These are phyloP conservation scores for Penicillium sp. DNA, from an alignment of 2,329 filamentous ascomycete species.

Conservation along the genomic window DNA sequence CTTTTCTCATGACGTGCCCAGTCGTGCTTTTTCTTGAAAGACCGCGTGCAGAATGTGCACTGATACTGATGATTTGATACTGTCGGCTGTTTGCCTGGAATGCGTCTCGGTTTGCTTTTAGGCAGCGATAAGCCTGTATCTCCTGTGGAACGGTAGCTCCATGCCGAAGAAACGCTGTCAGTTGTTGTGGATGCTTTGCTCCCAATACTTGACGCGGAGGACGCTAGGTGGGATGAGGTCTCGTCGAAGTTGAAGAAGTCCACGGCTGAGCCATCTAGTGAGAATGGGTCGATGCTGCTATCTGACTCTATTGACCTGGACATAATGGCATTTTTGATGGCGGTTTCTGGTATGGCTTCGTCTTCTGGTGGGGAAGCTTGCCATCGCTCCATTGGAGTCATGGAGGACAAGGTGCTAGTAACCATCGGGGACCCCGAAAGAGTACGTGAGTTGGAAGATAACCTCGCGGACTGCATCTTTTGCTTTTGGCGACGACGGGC, in stretches of 20 bases:
- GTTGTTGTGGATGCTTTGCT: conserved; percentile 31
- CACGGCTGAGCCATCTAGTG: conserved; percentile 14
- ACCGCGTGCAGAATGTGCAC: conserved; percentile 50
- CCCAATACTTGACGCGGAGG: conserved; percentile 32
- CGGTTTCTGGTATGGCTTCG: conserved; percentile 42
- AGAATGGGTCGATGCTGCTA: conserved; percentile 12
- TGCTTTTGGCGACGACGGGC: conserved; percentile 49
- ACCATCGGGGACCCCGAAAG: conserved; percentile 47
- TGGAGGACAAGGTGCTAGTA: conserved; percentile 29
- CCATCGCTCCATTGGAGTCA: conserved; percentile 50
- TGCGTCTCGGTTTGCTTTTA: conserved; percentile 8
- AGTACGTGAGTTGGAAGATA: conserved; percentile 26
- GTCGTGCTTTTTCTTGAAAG: conserved; percentile 50
- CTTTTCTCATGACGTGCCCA: conserved; percentile 52
- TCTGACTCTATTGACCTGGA: conserved; percentile 3
- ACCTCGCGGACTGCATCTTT: conserved; percentile 18
- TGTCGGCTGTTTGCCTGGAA: conserved; percentile 1
- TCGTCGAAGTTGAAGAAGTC: conserved; percentile 30
- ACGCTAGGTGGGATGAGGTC: conserved; percentile 28
- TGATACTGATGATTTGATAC: conserved; percentile 31
- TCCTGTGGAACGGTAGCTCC: conserved; percentile 32
- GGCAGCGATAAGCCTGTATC: conserved; percentile 20
- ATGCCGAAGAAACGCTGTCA: conserved; percentile 32
- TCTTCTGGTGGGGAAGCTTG: conserved; percentile 46
- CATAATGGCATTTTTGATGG: conserved; percentile 40